Evolutionary conservation across 179 eudicot species (phyloP), one percentile per base, ranked within the genome.

Genomic region (Beta corolliflora): DNA sequence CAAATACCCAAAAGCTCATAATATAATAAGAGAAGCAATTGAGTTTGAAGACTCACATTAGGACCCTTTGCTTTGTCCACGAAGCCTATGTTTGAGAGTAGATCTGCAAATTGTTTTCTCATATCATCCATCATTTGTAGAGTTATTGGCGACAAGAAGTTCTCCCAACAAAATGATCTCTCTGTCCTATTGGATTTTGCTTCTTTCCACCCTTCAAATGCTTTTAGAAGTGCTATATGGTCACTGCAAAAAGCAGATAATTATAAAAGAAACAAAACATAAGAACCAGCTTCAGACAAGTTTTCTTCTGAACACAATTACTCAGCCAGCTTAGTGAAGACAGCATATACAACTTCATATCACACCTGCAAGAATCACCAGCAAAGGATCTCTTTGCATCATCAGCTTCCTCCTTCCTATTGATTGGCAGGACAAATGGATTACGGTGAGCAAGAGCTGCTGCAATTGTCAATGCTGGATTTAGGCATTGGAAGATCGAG

Each of bases 151-250:
- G 99, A 96, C 75, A 96, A 88, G 80, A 89, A 96, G 86, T 96
- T 93, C 80, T 96, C 93, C 99, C 99, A 93, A 77, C 98, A 96
- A 83, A 89, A 93, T n/a, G 93, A 61, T 78, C 81, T 91, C 48
- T 92, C 99, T 53, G 84, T 88, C 79, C 94, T 91, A 68, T 78
- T 53, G 41, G 86, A 87, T 85, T 90, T 96, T 77, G 98, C 98
- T 81, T 88, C 94, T 85, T 93, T 94, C 99, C 99, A 96, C 67
- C 91, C 97, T 83, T 93, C 97, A 92, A 88, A 96, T 79, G 99
- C 99, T 88, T 96, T 92, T 16, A 94, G 88, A 89, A 96, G 96
- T 64, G 99, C 99, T 84, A 96, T 94, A 84, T 96, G 99, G 79
- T 96, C 99, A 86, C 99, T 96, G 91, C 87, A 88, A 44, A 77